A percentile compares a stretch with the other conserved stretches of the same genome.
Conservation (phyloP, 2,329 filamentous ascomycete species). For the Macrophomina pseudophaseolina region DNA sequence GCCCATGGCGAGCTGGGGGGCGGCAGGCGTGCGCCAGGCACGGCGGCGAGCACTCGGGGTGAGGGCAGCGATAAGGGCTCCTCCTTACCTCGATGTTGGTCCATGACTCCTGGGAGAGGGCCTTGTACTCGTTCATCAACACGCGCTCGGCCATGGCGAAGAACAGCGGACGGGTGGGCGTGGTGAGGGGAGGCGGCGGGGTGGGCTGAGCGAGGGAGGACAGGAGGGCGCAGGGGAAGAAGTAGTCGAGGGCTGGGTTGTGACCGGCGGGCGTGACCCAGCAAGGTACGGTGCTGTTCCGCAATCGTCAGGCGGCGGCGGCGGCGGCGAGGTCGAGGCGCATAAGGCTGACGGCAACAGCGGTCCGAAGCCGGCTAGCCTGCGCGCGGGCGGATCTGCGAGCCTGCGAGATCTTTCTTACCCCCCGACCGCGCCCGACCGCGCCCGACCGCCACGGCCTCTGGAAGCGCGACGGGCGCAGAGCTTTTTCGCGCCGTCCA, state of each 20-base stretch:
- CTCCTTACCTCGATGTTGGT: conserved; percentile 78
- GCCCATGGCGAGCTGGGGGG: too few relatives aligned
- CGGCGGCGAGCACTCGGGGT: background rate
- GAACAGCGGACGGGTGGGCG: background rate
- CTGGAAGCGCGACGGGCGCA: background rate
- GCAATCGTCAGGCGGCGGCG: conserved; percentile 28
- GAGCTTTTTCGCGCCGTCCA: conserved; percentile 1
- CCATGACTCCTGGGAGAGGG: conserved; percentile 88
- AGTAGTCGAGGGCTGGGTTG: background rate
- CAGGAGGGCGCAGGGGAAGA: background rate
- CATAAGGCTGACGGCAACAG: conserved; percentile 28
- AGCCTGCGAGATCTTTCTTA: background rate
- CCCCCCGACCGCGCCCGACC: background rate
- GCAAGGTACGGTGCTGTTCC: conserved; percentile 24
- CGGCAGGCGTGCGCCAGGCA: too few relatives aligned
- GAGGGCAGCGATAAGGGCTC: conserved; percentile 12
- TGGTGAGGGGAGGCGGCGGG: background rate
- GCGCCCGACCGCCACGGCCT: background rate
- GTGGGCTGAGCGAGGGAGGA: background rate
- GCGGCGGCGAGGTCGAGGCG: conserved; percentile 13
- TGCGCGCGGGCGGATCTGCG: conserved; percentile 21
- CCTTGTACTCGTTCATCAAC: conserved; percentile 85
- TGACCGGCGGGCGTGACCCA: conserved; percentile 24
- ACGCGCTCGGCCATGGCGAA: conserved; percentile 44
- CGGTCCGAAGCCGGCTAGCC: conserved; percentile 27